Percentiles rank a stretch among this genome's conserved stretches.
phyloP scores from a whole-genome alignment of 805 yeast genomes.

The Tetrapisispora iriomotensis region DNA sequence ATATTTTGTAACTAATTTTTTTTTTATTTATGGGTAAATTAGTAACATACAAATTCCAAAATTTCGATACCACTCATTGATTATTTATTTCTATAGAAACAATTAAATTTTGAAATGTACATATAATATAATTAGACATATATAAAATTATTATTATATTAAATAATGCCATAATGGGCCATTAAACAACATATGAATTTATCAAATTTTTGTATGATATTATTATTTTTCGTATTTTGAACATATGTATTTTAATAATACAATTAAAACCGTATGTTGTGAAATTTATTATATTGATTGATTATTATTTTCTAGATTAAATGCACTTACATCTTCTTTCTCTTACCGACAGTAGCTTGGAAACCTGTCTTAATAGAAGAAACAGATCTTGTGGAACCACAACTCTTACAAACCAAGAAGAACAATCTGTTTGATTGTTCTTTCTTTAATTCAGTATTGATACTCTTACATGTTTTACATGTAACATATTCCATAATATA shows the following conservation, averaged over 20 bases:
- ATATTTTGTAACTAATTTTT: too few species aligned
- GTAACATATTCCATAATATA: constrained; percentile 96
- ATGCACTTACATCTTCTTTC: constrained; percentile 47
- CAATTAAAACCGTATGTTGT: constrained; percentile 1
- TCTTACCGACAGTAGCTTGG: constrained; percentile 94
- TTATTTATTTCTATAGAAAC: too few species aligned
- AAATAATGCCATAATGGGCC: too few species aligned
- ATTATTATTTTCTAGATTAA: constrained; percentile 1
- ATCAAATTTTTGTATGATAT: not conserved
- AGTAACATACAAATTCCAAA: too few species aligned
- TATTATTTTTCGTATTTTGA: not conserved
- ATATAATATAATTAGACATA: too few species aligned
- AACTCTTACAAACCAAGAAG: constrained; percentile 94
- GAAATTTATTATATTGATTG: constrained; percentile 4
- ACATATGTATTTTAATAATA: not conserved
- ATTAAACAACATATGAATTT: not conserved
- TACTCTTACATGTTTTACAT: constrained; percentile 97
- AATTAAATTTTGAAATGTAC: too few species aligned
- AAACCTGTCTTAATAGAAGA: constrained; percentile 97
- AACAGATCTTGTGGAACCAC: constrained; percentile 96
- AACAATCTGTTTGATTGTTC: constrained; percentile 94
- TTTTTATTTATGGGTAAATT: too few species aligned
- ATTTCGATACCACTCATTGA: too few species aligned
- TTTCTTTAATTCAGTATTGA: constrained; percentile 91
- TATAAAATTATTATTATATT: too few species aligned